A percentile compares a stretch with the other conserved stretches of the same genome.
phyloP scores from a whole-genome alignment of 169 alveolate genomes.

The Plasmodium gallinaceum region DNA sequence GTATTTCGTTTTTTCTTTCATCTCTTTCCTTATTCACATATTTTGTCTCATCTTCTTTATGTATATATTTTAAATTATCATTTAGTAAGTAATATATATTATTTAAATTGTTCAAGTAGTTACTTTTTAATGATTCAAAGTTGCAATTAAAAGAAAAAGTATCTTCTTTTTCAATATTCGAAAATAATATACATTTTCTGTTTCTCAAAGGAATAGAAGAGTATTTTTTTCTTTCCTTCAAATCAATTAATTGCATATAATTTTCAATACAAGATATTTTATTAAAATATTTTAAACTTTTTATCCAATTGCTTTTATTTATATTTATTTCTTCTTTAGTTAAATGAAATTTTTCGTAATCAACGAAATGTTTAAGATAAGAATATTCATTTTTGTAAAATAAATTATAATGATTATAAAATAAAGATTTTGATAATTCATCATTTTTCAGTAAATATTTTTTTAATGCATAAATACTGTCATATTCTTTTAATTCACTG shows the following conservation, averaged over 20 bases:
- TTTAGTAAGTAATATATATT: conserved; percentile 39
- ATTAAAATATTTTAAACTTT: conserved; percentile 47
- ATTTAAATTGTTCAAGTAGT: conserved; percentile 33
- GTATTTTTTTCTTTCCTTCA: neutral
- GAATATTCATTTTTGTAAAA: conserved; percentile 39
- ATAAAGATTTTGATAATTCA: conserved; percentile 38
- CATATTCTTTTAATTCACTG: conserved; percentile 34
- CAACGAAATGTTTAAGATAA: conserved; percentile 25
- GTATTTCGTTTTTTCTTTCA: neutral
- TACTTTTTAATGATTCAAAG: conserved; percentile 25
- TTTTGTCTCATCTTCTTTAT: neutral
- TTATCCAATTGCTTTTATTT: conserved; percentile 41
- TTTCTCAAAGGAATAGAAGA: neutral
- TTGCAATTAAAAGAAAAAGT: conserved; percentile 25
- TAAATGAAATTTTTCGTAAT: conserved; percentile 33
- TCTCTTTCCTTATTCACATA: neutral
- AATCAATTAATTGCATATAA: conserved; percentile 33
- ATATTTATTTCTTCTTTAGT: conserved; percentile 60
- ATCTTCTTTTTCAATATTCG: conserved; percentile 14
- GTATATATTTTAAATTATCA: conserved; percentile 35
- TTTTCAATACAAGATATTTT: conserved; percentile 25
- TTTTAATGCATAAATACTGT: conserved; percentile 50
- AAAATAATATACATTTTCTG: neutral
- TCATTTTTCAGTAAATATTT: conserved; percentile 14
- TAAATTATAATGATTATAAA: conserved; percentile 37